Conservation (phyloP, 2,329 filamentous ascomycete genomes). For the Zopfia rhizophila region DNA sequence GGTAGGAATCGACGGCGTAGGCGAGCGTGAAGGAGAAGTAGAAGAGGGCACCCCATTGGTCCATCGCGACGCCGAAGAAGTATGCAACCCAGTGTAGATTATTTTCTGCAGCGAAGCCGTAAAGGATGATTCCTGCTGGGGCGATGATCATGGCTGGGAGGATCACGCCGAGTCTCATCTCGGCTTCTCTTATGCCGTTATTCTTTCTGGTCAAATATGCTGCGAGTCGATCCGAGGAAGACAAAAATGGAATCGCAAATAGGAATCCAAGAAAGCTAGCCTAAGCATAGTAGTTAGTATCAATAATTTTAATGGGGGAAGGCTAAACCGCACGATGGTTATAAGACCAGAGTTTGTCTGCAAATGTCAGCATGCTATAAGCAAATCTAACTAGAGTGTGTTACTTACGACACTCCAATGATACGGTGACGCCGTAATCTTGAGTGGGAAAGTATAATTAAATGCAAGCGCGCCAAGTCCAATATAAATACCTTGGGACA, state of each 20-base stretch:
- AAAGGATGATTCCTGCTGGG: slow-evolving; percentile 47
- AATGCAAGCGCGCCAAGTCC: slow-evolving; percentile 51
- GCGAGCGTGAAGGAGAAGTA: slow-evolving; percentile 64
- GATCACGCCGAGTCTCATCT: slow-evolving; percentile 61
- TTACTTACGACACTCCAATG: slow-evolving; percentile 31
- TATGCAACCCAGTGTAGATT: slow-evolving; percentile 51
- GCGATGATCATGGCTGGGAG: slow-evolving; percentile 49
- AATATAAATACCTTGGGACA: slow-evolving; percentile 49
- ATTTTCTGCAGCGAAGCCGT: slow-evolving; percentile 45
- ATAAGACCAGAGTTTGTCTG: slow-evolving; percentile 40
- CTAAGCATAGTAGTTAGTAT: no score
- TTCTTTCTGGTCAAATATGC: slow-evolving; percentile 62
- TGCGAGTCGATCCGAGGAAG: slow-evolving; percentile 61
- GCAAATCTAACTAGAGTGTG: neutral
- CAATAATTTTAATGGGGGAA: no score
- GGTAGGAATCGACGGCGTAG: slow-evolving; percentile 70
- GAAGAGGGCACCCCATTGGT: slow-evolving; percentile 46
- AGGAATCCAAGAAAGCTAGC: slow-evolving; percentile 49
- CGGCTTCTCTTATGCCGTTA: slow-evolving; percentile 63
- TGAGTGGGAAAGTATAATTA: slow-evolving; percentile 52
- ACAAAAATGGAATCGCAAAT: slow-evolving; percentile 46
- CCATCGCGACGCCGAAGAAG: slow-evolving; percentile 50
- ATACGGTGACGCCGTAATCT: slow-evolving; percentile 46
- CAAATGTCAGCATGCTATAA: neutral
- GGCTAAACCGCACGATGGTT: slow-evolving; percentile 46